These are phyloP conservation scores for Lactarius sp. DNA, from an alignment of 768 basidiomycete genomes.

Conservation along the genomic window DNA sequence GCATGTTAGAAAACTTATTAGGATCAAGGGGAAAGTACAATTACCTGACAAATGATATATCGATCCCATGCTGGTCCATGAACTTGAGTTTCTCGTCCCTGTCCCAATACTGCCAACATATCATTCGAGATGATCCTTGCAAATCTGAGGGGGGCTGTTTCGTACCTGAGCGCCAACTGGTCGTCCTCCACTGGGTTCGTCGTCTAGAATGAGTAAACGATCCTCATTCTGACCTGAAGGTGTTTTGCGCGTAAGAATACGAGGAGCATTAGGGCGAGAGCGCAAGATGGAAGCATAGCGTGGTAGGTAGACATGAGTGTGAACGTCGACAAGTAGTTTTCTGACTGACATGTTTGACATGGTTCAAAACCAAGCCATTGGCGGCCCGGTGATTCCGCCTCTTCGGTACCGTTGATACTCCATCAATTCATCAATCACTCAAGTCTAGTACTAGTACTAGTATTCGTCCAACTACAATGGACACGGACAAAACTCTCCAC, in stretches of 20 bases:
- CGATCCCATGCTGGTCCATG: conserved; percentile 80
- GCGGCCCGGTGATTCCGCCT: too few relatives aligned
- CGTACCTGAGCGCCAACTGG: conserved; percentile 72
- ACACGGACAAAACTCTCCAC: conserved; percentile 10
- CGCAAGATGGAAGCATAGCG: conserved; percentile 70
- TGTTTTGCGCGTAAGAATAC: conserved; percentile 50
- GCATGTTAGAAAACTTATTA: background rate
- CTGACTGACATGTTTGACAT: conserved; percentile 21
- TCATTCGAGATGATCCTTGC: background rate
- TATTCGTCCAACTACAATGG: conserved; percentile 1
- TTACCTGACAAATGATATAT: conserved; percentile 74
- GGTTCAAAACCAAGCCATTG: background rate
- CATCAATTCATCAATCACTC: too few relatives aligned
- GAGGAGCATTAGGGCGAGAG: conserved; percentile 56
- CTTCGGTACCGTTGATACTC: too few relatives aligned
- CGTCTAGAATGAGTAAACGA: conserved; percentile 69
- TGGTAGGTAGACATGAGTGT: conserved; percentile 83
- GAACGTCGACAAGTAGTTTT: conserved; percentile 65
- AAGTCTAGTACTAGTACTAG: too few relatives aligned
- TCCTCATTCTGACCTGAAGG: conserved; percentile 53
- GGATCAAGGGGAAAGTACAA: background rate
- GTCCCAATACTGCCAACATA: conserved; percentile 61
- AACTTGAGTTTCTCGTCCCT: conserved; percentile 71
- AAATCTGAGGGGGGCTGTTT: background rate
- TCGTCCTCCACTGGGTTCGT: conserved; percentile 74